Conservation (phyloP, 1,139 yeast genomes). For the Lodderomyces elongisporus region DNA sequence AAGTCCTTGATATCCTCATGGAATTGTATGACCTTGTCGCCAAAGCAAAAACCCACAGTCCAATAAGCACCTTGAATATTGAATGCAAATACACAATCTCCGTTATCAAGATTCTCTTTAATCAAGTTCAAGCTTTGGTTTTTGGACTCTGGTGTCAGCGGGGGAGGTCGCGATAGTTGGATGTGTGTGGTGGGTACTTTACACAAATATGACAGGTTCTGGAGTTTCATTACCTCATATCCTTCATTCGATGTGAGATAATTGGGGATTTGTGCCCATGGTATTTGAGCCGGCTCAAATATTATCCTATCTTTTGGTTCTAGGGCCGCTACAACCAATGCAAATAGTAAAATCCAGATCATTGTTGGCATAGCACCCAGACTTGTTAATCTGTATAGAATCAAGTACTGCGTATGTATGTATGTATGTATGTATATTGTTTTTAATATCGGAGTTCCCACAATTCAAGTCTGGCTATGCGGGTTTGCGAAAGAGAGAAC, state of each 20-base stretch:
- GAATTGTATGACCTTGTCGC: slow-evolving; percentile 54
- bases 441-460: too few species aligned
- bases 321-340: slow-evolving; percentile 3
- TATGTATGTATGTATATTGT: too few species aligned
- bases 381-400: too few species aligned
- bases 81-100: slow-evolving; percentile 29
- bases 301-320: slow-evolving; percentile 14
- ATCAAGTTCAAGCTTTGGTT: slow-evolving; percentile 18
- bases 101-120: slow-evolving; percentile 18
- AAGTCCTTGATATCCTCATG: slow-evolving; percentile 34
- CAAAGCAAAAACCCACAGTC: slow-evolving; percentile 58
- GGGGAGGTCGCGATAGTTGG: slow-evolving; percentile 6
- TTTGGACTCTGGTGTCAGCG: slow-evolving; percentile 8
- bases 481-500: too few species aligned
- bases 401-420: too few species aligned
- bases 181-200: slow-evolving; percentile 15
- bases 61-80: slow-evolving; percentile 50
- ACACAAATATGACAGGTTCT: slow-evolving; percentile 16
- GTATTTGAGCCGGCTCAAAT: slow-evolving; percentile 14
- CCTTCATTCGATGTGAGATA: slow-evolving; percentile 13
- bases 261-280: slow-evolving; percentile 10
- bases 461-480: too few species aligned
- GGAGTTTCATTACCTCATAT: slow-evolving; percentile 20
- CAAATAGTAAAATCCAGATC: slow-evolving; percentile 1
- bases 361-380: too few species aligned